Evolutionary conservation across 139 green algal genomes (phyloP).

Genomic region (Haematococcus sp.): DNA sequence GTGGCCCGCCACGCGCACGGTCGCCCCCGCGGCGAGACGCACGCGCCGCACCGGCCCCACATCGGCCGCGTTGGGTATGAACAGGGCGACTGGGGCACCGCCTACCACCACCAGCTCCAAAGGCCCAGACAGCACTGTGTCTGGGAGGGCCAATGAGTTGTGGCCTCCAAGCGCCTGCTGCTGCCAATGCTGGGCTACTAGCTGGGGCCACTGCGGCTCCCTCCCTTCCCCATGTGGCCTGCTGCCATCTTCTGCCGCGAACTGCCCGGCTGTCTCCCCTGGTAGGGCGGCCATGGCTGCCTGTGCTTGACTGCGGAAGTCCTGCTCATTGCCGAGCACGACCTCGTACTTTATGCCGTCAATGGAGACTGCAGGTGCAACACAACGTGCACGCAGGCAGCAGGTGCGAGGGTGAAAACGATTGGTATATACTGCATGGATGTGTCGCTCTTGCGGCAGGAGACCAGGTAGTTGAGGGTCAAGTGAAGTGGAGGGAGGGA

Average conservation of each 20-base stretch:
- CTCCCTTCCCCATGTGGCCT: not conserved
- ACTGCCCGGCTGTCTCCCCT: not conserved
- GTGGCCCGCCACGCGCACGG: constrained; percentile 3
- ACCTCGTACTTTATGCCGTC: constrained; percentile 9
- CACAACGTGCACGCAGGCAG: too few species aligned
- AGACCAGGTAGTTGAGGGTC: too few species aligned
- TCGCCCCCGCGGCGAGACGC: constrained; percentile 18
- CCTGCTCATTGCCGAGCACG: constrained; percentile 3
- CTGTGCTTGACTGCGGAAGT: not conserved
- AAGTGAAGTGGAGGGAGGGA: too few species aligned
- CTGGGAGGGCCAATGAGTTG: constrained; percentile 9
- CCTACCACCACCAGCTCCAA: constrained; percentile 29
- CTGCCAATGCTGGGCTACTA: constrained; percentile 9
- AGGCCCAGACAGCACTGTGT: constrained; percentile 17
- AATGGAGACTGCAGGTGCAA: not conserved
- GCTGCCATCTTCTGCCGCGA: not conserved
- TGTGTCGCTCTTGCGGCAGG: too few species aligned
- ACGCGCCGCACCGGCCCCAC: constrained; percentile 29
- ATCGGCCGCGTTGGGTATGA: constrained; percentile 31
- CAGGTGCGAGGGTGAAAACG: too few species aligned
- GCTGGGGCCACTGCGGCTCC: too few species aligned
- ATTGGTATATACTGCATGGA: too few species aligned
- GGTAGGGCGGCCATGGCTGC: not conserved
- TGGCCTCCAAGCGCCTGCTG: not conserved
- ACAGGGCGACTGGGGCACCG: constrained; percentile 9